phyloP scores from a whole-genome alignment of 305 asterid species.

The Ajuga reptans region DNA sequence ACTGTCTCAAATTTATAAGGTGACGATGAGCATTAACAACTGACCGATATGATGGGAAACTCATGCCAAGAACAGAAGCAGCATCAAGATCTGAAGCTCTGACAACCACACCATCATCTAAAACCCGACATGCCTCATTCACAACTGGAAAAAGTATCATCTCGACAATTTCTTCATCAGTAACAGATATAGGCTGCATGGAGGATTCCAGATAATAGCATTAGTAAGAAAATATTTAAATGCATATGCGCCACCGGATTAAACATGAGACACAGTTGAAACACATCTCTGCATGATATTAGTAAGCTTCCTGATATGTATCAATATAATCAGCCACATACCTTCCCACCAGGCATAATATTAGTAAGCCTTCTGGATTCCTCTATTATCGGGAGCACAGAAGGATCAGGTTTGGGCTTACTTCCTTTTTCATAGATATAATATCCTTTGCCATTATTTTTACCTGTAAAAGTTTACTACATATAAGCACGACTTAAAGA shows the following conservation, averaged over 20 bases:
- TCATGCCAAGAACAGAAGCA: constrained; percentile 94
- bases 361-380: constrained; percentile 58
- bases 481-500: constrained; percentile 18
- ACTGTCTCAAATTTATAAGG: not conserved
- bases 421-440: constrained; percentile 69
- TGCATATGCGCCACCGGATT: not conserved
- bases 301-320: not conserved
- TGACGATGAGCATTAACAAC: constrained; percentile 21
- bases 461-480: constrained; percentile 40
- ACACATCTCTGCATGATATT: not conserved
- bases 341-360: constrained; percentile 74
- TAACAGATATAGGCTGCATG: constrained; percentile 68
- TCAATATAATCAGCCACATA: constrained; percentile 13
- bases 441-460: constrained; percentile 75
- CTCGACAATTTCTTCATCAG: constrained; percentile 82
- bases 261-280: not conserved
- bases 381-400: constrained; percentile 59
- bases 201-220: constrained; percentile 14
- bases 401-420: constrained; percentile 69
- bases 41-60: constrained; percentile 92
- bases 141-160: constrained; percentile 93
- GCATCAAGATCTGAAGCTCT: constrained; percentile 93
- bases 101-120: constrained; percentile 76
- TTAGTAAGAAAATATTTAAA: not conserved
- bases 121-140: constrained; percentile 87